phyloP scores from a whole-genome alignment of 2,329 filamentous ascomycete genomes.

The Fusarium nygamai region DNA sequence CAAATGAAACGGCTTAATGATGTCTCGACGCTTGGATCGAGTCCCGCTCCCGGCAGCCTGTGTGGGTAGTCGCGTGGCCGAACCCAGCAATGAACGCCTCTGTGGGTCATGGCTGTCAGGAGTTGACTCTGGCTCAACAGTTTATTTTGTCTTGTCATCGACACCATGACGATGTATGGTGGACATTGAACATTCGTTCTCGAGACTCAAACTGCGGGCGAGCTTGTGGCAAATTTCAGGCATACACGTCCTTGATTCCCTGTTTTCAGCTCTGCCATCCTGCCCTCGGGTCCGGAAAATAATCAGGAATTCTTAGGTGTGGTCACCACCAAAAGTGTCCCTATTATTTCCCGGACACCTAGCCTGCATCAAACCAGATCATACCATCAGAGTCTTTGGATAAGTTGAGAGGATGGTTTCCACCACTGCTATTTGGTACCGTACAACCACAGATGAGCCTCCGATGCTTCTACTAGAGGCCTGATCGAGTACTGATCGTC shows the following conservation, averaged over 20 bases:
- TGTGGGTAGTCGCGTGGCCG: slow-evolving; percentile 44
- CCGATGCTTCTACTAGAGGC: background rate
- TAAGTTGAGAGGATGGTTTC: background rate
- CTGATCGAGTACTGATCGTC: slow-evolving; percentile 22
- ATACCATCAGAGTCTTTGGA: background rate
- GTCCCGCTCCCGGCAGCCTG: slow-evolving; percentile 32
- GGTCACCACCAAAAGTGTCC: no score
- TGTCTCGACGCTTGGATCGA: slow-evolving; percentile 39
- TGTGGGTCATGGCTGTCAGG: slow-evolving; percentile 30
- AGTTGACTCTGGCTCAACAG: slow-evolving; percentile 34
- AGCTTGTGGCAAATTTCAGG: slow-evolving; percentile 17
- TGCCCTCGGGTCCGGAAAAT: no score
- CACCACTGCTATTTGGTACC: background rate
- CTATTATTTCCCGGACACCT: no score
- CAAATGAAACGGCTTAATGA: slow-evolving; percentile 32
- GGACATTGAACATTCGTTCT: background rate
- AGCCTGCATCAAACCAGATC: background rate
- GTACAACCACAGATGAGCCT: background rate
- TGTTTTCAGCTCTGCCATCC: background rate
- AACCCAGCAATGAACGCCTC: slow-evolving; percentile 34
- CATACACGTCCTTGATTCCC: background rate
- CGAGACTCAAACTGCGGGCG: background rate
- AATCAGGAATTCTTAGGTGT: no score
- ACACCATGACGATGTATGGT: slow-evolving; percentile 6
- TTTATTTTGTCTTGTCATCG: slow-evolving; percentile 18